Evolutionary conservation across 1,284 basidiomycete genomes (phyloP).

Genomic region (Pyrrhoderma lamaoense): DNA sequence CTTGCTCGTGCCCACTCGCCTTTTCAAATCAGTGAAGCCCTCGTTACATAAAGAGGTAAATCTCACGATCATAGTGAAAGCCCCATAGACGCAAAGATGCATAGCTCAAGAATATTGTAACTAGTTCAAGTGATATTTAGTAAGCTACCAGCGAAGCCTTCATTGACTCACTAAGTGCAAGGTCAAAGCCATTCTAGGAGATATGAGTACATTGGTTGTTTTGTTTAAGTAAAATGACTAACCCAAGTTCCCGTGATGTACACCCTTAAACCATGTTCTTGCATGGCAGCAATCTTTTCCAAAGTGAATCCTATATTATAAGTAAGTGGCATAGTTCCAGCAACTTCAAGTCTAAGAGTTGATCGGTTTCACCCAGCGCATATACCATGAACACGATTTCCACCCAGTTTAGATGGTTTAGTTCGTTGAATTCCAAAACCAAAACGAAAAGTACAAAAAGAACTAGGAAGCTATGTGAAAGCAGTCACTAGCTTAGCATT

Average conservation of each 20-base stretch:
- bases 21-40: conserved; percentile 24
- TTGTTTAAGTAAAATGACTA: conserved; percentile 19
- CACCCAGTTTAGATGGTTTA: conserved; percentile 50
- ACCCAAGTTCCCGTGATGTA: conserved; percentile 82
- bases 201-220: not conserved
- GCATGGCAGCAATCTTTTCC: conserved; percentile 89
- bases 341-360: not conserved
- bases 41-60: not conserved
- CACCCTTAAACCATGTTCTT: conserved; percentile 87
- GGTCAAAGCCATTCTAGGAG: conserved; percentile 81
- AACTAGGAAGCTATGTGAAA: conserved; percentile 59
- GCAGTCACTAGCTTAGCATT: conserved; percentile 11
- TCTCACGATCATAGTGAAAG: conserved; percentile 50
- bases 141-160: not conserved
- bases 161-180: conserved; percentile 62
- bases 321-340: too few relatives aligned
- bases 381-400: conserved; percentile 80
- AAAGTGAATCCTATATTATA: conserved; percentile 60
- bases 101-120: conserved; percentile 74
- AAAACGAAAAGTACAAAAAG: conserved; percentile 79
- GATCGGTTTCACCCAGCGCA: conserved; percentile 43
- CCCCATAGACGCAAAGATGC: conserved; percentile 68
- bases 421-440: conserved; percentile 70
- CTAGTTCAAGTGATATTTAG: conserved; percentile 31
- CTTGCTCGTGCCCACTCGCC: conserved; percentile 53